A percentile compares a stretch with the other conserved stretches of the same genome.
These are phyloP conservation scores for Neurospora intermedia DNA, from an alignment of 495 filamentous ascomycete species.

Conservation along the genomic window DNA sequence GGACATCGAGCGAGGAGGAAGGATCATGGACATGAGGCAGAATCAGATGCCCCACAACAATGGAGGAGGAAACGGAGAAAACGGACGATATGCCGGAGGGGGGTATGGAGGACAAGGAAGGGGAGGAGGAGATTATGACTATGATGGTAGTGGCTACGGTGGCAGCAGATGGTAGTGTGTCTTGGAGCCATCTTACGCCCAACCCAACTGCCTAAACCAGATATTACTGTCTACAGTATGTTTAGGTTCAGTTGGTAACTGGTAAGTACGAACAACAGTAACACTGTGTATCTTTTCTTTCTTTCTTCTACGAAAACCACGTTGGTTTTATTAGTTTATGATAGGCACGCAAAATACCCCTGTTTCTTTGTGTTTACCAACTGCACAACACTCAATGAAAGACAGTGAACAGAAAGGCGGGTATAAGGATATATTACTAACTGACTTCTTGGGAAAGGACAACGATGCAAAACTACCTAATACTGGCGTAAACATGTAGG, in stretches of 20 bases:
- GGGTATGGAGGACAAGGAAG: background rate
- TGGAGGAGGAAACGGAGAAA: background rate
- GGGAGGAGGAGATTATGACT: background rate
- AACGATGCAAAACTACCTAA: background rate
- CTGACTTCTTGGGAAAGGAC: too few relatives aligned
- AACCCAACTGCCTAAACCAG: background rate
- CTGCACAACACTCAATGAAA: too few relatives aligned
- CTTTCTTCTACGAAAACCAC: background rate
- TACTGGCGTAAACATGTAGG: background rate
- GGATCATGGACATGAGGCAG: background rate
- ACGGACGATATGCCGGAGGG: background rate
- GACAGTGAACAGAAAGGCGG: too few relatives aligned
- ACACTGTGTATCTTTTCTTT: background rate
- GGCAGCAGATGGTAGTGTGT: background rate
- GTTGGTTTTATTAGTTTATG: background rate
- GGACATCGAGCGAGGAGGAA: constrained; percentile 23
- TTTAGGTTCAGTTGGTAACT: background rate
- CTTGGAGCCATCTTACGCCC: background rate
- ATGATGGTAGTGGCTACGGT: background rate
- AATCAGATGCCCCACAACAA: background rate
- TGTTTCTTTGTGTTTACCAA: background rate
- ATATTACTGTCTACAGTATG: background rate
- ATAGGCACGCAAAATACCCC: background rate
- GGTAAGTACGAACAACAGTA: background rate
- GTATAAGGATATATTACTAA: too few relatives aligned